Evolutionary conservation across 2,329 filamentous ascomycete genomes (phyloP).

Genomic region (Sarocladium strictum): DNA sequence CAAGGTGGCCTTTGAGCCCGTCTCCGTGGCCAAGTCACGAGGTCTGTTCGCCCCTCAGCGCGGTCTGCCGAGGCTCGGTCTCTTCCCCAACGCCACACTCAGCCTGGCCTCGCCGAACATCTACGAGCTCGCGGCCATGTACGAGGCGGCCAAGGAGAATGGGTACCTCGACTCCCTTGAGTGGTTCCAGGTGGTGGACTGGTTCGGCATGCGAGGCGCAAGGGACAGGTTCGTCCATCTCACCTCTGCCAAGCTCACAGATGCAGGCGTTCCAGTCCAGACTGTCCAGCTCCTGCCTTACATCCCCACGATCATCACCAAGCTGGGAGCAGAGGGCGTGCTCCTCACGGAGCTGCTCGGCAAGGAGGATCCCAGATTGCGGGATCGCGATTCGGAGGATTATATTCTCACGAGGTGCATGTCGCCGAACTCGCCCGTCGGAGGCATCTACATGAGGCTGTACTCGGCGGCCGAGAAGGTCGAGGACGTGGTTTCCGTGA

Average conservation of each 20-base stretch:
- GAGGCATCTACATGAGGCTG: conserved; percentile 76
- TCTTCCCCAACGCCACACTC: conserved; percentile 59
- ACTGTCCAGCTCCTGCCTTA: conserved; percentile 81
- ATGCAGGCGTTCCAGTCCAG: conserved; percentile 78
- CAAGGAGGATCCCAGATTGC: conserved; percentile 62
- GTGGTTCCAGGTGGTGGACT: conserved; percentile 79
- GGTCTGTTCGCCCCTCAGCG: conserved; percentile 53
- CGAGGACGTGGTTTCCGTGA: conserved; percentile 76
- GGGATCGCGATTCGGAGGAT: conserved; percentile 52
- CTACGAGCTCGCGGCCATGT: conserved; percentile 76
- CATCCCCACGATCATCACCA: conserved; percentile 78
- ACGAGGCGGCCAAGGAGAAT: conserved; percentile 59
- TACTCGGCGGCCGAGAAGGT: conserved; percentile 64
- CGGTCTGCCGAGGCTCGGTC: conserved; percentile 32
- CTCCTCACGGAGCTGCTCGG: conserved; percentile 67
- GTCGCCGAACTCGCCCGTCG: conserved; percentile 45
- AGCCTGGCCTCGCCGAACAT: conserved; percentile 78
- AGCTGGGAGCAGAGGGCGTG: conserved; percentile 71
- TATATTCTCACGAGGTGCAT: conserved; percentile 64
- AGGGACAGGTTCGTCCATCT: conserved; percentile 65
- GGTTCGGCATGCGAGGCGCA: conserved; percentile 69
- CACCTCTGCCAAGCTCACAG: conserved; percentile 62
- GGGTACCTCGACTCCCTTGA: conserved; percentile 61
- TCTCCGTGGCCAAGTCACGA: conserved; percentile 73
- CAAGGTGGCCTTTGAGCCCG: conserved; percentile 78